Percentiles rank a stretch among this genome's conserved stretches.
These are phyloP conservation scores for Stephania yunnanensis DNA, from an alignment of 164 flowering plant genomes.

Conservation along the genomic window DNA sequence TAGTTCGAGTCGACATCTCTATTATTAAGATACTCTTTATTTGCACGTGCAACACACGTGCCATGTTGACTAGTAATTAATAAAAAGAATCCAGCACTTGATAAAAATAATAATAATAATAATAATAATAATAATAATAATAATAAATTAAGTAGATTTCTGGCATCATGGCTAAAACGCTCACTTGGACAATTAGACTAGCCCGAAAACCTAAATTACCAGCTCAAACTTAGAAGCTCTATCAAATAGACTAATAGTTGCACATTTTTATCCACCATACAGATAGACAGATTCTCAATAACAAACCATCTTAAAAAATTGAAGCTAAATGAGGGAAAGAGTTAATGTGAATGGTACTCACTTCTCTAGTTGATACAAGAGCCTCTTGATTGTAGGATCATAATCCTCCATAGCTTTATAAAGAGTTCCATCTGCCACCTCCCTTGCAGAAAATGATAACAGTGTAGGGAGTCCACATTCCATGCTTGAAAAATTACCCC, in stretches of 20 bases:
- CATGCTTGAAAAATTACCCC: conserved; percentile 44
- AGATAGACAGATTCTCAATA: conserved; percentile 9
- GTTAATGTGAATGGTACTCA: conserved; percentile 25
- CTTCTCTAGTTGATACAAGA: conserved; percentile 69
- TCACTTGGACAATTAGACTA: neutral
- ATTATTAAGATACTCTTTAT: no score
- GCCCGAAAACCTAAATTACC: neutral
- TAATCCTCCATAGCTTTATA: conserved; percentile 92
- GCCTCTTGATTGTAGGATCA: conserved; percentile 89
- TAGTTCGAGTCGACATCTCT: no score
- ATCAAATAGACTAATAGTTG: neutral
- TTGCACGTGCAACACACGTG: no score
- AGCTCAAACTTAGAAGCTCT: neutral
- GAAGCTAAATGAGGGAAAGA: neutral
- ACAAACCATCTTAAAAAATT: conserved; percentile 4
- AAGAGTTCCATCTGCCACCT: conserved; percentile 86
- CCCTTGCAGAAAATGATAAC: conserved; percentile 92
- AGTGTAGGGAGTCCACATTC: conserved; percentile 87
- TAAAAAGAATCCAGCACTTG: neutral
- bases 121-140: no score
- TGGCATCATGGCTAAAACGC: neutral
- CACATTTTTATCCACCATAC: neutral
- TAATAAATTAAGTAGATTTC: neutral
- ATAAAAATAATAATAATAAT: no score
- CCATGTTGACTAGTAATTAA: neutral